phyloP scores from a whole-genome alignment of 306 rosid genomes.

The Vachellia collinsii region DNA sequence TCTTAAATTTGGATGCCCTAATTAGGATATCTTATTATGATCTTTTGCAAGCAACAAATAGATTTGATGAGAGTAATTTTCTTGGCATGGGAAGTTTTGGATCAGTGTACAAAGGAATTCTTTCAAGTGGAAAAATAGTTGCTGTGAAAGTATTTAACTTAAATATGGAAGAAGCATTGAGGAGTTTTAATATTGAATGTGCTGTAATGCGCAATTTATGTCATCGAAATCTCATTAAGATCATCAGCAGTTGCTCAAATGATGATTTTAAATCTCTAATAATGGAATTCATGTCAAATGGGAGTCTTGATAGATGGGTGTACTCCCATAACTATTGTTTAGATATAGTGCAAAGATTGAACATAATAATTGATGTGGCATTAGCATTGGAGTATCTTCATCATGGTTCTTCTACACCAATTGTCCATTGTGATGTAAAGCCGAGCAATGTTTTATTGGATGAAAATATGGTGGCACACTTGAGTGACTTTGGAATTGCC shows the following conservation, averaged over 20 bases:
- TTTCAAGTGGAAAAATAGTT: neutral
- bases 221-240: neutral
- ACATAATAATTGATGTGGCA: neutral
- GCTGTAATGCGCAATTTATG: neutral
- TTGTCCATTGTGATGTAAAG: constrained; percentile 3
- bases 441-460: neutral
- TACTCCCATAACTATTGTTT: neutral
- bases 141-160: neutral
- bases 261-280: neutral
- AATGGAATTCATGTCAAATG: constrained; percentile 6
- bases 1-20: neutral
- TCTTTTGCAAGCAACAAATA: neutral
- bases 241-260: neutral
- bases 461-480: constrained; percentile 7
- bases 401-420: neutral
- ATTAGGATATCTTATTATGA: neutral
- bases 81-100: neutral
- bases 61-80: neutral
- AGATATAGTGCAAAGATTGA: constrained; percentile 2
- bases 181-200: neutral
- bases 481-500: neutral
- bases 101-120: neutral
- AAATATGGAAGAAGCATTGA: neutral
- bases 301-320: neutral
- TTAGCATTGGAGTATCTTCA: neutral